Percentiles rank a stretch among this genome's conserved stretches.
Evolutionary conservation across 371 early-diverging fungal genomes (phyloP).

Genomic region (Choanephora cucurbitarum): DNA sequence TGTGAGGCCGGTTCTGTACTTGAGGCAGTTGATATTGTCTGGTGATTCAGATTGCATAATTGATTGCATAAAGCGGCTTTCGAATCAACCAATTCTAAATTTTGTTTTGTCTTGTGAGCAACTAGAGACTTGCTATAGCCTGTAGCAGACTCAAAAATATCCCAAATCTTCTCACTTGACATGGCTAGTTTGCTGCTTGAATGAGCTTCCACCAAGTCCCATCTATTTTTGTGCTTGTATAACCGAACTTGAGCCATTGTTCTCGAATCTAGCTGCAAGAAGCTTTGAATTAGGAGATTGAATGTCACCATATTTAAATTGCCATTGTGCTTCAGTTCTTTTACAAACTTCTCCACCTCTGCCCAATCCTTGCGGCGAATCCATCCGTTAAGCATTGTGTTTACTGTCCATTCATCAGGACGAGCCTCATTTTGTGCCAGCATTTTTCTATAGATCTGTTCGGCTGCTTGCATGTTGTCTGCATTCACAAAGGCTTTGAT

Average conservation of each 20-base stretch:
- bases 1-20: background rate
- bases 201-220: constrained; percentile 13
- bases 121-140: constrained; percentile 16
- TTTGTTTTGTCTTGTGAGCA: background rate
- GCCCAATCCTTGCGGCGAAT: constrained; percentile 33
- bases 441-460: constrained; percentile 34
- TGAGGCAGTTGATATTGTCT: background rate
- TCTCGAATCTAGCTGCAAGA: constrained; percentile 33
- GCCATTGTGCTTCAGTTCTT: constrained; percentile 8
- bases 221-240: constrained; percentile 18
- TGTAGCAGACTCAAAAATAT: constrained; percentile 34
- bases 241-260: constrained; percentile 8
- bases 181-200: constrained; percentile 7
- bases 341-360: constrained; percentile 29
- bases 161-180: constrained; percentile 34
- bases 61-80: constrained; percentile 1
- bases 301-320: constrained; percentile 35
- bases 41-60: background rate
- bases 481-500: constrained; percentile 72
- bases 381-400: constrained; percentile 40
- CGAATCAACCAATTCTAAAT: background rate
- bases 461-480: constrained; percentile 52
- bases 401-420: constrained; percentile 34
- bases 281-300: constrained; percentile 40
- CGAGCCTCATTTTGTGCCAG: constrained; percentile 8